Base-by-base conservation (phyloP, 1,139 yeast species). In the Blastobotrys petasosporus region DNA sequence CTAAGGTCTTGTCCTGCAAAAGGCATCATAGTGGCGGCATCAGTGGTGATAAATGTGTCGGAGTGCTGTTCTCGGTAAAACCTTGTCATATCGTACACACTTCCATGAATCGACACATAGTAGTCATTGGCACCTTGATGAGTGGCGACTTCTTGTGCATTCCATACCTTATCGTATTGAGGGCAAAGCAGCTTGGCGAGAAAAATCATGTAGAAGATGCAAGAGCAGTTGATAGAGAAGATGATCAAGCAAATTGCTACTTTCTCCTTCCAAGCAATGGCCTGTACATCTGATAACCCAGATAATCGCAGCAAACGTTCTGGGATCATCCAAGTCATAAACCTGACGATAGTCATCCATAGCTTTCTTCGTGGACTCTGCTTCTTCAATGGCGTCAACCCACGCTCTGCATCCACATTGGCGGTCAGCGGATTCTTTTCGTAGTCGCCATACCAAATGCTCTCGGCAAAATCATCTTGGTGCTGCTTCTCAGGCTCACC, bases 241-340 rank as follows among this genome's bases (percentile, higher is more conserved):
- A 65, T 66, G 16, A 65, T 42, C 16, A 54, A 41, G 46, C 66
- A 65, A 16, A 65, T 60, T 1, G 58, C 59, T 2, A 64, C 25
- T 47, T 65, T 65, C 43, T 65, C 69, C 9, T 69, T 58, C 69
- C 69, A 65, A 2, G 69, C 69, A 42, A 60, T 51, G 3, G 67
- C 56, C 16, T 62, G 63, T 16, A 62, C 68, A 3, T 59, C 54
- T 4, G 69, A 55, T 54, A 65, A 64, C 60, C 13, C 63, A 51
- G 10, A 2, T 46, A 49, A 52, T 37, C 48, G 48, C 33, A 66
- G 50, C 2, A 60, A 17, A 2, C 61, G 59, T n/a, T 59, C 51
- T 1, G 69, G 69, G 16, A 65, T 59, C 67, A 66, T 64, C 53
- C 57, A 65, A 2, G 69, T 65, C n/a, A 56, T 34, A 15, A 48